These are phyloP conservation scores for Leccinum subatratum DNA, from an alignment of 1,284 basidiomycete genomes.

Conservation along the genomic window DNA sequence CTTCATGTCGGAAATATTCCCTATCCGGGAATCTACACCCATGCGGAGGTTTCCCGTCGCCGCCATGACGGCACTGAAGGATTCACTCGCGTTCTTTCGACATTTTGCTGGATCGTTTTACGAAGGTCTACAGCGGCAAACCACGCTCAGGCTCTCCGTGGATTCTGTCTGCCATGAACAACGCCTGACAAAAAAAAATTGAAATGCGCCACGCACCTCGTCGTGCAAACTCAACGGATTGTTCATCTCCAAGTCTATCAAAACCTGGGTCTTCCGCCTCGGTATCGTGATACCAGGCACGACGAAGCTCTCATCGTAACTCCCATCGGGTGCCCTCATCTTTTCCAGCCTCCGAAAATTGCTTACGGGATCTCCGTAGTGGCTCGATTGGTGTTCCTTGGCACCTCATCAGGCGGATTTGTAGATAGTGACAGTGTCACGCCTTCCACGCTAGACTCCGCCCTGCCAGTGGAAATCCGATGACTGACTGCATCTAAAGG, in stretches of 20 bases:
- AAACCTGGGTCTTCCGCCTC: slow-evolving; percentile 33
- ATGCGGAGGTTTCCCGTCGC: slow-evolving; percentile 5
- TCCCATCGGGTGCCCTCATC: slow-evolving; percentile 74
- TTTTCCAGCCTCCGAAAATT: slow-evolving; percentile 53
- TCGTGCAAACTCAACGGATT: slow-evolving; percentile 85
- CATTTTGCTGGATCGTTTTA: slow-evolving; percentile 85
- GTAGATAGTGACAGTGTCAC: slow-evolving; percentile 18
- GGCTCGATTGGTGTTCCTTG: slow-evolving; percentile 43
- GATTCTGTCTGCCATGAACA: slow-evolving; percentile 53
- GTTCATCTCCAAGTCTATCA: slow-evolving; percentile 60
- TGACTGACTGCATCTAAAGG: slow-evolving; percentile 34
- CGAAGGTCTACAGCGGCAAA: slow-evolving; percentile 82
- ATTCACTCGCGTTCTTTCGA: slow-evolving; percentile 76
- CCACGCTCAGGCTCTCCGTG: slow-evolving; percentile 89
- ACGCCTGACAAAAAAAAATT: neutral
- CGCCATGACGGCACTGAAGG: neutral
- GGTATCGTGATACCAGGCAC: slow-evolving; percentile 47
- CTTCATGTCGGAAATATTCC: slow-evolving; percentile 72
- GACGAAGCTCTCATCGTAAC: slow-evolving; percentile 63
- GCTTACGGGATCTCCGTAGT: slow-evolving; percentile 45
- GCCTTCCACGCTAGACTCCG: slow-evolving; percentile 81
- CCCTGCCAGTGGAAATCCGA: slow-evolving; percentile 55
- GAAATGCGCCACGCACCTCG: slow-evolving; percentile 45
- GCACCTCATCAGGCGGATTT: slow-evolving; percentile 38
- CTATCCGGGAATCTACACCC: slow-evolving; percentile 79